These are phyloP conservation scores for Boletus coccyginus DNA, from an alignment of 768 basidiomycete species.

Conservation along the genomic window DNA sequence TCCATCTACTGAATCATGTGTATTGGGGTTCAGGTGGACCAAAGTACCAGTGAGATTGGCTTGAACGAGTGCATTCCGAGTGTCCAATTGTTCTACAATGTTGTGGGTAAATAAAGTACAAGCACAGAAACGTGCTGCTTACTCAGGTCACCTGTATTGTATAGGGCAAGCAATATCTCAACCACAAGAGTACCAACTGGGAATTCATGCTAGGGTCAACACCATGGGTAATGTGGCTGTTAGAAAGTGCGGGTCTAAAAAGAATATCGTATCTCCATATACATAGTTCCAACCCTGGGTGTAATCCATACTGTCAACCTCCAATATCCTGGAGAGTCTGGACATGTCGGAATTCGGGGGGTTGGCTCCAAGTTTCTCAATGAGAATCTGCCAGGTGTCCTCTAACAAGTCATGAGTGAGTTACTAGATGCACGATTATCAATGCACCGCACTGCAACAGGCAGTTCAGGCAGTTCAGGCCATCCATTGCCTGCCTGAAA, in stretches of 20 bases:
- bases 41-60: constrained; percentile 19
- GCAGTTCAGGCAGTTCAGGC: constrained; percentile 16
- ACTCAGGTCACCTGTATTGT: neutral
- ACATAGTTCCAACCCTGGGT: too few species aligned
- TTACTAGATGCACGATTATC: neutral
- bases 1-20: neutral
- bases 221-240: constrained; percentile 19
- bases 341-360: neutral
- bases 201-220: constrained; percentile 13
- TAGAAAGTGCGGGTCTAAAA: constrained; percentile 10
- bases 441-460: constrained; percentile 20
- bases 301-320: constrained; percentile 8
- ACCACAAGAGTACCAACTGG: constrained; percentile 20
- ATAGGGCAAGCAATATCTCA: constrained; percentile 17
- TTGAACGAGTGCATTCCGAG: constrained; percentile 6
- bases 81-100: constrained; percentile 7
- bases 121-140: too few species aligned
- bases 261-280: neutral
- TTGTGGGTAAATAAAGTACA: constrained; percentile 2
- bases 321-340: constrained; percentile 16
- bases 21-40: neutral
- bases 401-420: constrained; percentile 1
- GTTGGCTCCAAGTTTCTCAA: constrained; percentile 3
- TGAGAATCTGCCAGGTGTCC: constrained; percentile 6
- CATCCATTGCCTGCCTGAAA: constrained; percentile 23